Base-by-base conservation (phyloP, 2,329 filamentous ascomycete species). In the Monosporascus sp. region DNA sequence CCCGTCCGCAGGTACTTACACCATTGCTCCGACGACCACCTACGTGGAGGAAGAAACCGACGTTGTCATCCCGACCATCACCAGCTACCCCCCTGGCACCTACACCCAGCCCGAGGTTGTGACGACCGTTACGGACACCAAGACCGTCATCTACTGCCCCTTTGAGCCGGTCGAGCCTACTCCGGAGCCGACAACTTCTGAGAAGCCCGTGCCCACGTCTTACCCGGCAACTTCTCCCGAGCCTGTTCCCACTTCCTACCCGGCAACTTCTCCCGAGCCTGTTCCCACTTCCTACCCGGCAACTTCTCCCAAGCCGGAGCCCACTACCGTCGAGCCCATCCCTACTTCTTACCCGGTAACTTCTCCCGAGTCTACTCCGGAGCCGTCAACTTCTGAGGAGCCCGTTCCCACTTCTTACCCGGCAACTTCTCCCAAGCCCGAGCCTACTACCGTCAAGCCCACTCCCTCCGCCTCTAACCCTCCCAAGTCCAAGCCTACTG, bases 1-100 rank as follows among this genome's bases (percentile, higher is more conserved):
- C 84, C 86, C 87, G 57, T 77, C 76, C 49, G 77, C 86, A 65
- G 88, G 88, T 70, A 89, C 85, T 53, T 91, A 90, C 79, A 90
- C 85, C 67, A 85, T 91, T 62, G 84, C 78, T 60, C 83, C 87
- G 53, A 78, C 78, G 67, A 88, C 84, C 67, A 87, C 83, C 60
- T 77, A 75, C 36, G 77, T 83, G 60, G 72, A 76, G 53, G 72
- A 74, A 62, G 77, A 77, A 55, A 79, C 77, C 49, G 75, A 78
- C 59, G 74, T 86, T 53, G 80, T 84, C 64, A 85, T 86, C 72
- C 87, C 88, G 50, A 80, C 79, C 55, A 80, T 87, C 51, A 82
- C 82, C 59, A 81, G 76, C 64, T 84, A 84, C 72, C 73, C 73
- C 55, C 85, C 88, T 50, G 88, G 87, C 60, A 89, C 83, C 65